Evolutionary conservation across 495 filamentous ascomycete genomes (phyloP), one percentile per base, ranked within the genome.

Genomic region (Aspergillus sclerotiicarbonarius): DNA sequence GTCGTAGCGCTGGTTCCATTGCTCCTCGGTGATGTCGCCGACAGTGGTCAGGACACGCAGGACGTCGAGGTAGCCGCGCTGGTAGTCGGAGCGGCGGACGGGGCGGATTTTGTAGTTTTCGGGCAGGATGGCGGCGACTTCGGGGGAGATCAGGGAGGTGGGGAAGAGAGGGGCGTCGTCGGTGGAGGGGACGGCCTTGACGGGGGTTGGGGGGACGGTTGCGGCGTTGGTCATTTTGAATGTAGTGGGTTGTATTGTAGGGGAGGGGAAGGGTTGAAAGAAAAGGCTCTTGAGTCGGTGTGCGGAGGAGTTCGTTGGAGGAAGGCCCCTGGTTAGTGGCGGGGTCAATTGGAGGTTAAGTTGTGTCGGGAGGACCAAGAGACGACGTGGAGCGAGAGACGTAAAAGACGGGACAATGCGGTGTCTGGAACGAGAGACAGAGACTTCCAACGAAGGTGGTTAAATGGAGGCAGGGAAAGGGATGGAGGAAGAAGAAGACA

Each of bases 1-100:
- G 57, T 91, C 83, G 69, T 89, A 98, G 43, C 91, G 85, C 67
- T 86, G 77, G 62, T 86, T 77, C 83, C 91, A 98, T 55, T 82
- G 74, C 56, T 85, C 82, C 71, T 88, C 81, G 44, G 76, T 80
- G 61, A 98, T 89, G 41, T 96, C 91, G 55, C 95, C 95, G 21
- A 98, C 95, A 35, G 87, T 90, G 4, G 94, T 98, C 62, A 98
- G 78, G 29, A 96, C 92, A 12, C 90, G 85, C 51, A 98, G 83
- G 55, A 92, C 90, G 70, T 96, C 91, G 46, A 98, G 86, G 73
- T 96, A 96, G 56, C 77, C 76, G 4, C 78, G 76, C 29, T 82
- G 72, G 77, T 87, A 96, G 77, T 98, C 94, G 65, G 79, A 81
- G 62, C 84, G 82, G 61, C 85, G 85, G 53, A 96, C 74, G 1